Conservation (phyloP, 2,329 filamentous ascomycete genomes). For the Fusarium ramigenum region DNA sequence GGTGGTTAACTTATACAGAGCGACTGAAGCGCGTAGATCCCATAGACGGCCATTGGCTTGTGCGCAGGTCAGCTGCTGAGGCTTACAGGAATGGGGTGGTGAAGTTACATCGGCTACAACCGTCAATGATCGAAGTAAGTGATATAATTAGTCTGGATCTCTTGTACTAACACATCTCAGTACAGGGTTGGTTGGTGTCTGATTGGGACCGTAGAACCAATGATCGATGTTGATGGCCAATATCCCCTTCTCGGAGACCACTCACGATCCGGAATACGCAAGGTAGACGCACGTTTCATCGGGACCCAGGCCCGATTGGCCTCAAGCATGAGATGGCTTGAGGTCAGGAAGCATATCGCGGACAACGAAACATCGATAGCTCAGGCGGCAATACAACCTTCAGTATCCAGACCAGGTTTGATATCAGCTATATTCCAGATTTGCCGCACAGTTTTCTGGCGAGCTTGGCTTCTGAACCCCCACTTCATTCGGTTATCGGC, state of each 20-base stretch:
- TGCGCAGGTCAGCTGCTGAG: not conserved
- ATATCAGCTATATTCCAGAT: accelerated
- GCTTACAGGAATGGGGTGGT: not conserved
- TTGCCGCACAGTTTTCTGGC: not conserved
- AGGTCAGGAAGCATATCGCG: not conserved
- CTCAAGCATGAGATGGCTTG: accelerated
- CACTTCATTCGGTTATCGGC: not conserved
- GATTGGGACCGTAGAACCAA: not conserved
- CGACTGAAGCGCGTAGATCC: not conserved
- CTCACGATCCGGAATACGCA: not conserved
- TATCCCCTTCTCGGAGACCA: not conserved
- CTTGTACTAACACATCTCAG: not conserved
- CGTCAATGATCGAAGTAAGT: not conserved
- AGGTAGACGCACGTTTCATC: not conserved
- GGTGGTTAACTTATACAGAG: too few species aligned
- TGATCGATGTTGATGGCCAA: not conserved
- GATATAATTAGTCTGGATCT: too few species aligned
- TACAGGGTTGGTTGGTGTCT: not conserved
- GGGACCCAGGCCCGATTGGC: not conserved
- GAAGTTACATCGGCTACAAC: not conserved
- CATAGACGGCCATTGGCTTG: not conserved
- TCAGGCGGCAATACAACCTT: accelerated
- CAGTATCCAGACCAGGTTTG: not conserved
- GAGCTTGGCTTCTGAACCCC: not conserved
- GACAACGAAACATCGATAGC: too few species aligned